Conservation (phyloP, 352 stramenopile genomes). For the Aphanomyces invadans region DNA sequence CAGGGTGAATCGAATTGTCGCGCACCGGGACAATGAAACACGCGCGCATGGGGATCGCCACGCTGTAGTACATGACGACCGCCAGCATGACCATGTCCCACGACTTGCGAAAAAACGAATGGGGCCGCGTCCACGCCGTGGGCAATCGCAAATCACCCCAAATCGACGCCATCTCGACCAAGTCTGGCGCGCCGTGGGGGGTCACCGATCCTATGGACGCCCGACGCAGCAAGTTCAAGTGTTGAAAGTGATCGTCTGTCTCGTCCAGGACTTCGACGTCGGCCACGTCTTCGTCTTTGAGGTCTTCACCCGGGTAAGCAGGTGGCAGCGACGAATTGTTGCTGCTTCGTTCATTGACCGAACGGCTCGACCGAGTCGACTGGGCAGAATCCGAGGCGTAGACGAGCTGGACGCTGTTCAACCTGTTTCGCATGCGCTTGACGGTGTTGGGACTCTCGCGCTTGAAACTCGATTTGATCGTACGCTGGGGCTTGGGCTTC, state of each 20-base stretch:
- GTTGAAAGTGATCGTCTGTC: slow-evolving; percentile 8
- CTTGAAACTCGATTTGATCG: slow-evolving; percentile 1
- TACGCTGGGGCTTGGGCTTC: neutral
- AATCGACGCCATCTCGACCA: slow-evolving; percentile 12
- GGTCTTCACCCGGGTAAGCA: neutral
- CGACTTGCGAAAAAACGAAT: slow-evolving; percentile 3
- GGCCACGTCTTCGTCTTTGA: neutral
- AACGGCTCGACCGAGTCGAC: neutral
- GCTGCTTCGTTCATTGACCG: neutral
- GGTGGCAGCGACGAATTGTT: neutral
- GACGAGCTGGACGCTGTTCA: slow-evolving; percentile 3
- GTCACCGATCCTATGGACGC: neutral
- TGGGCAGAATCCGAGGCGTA: neutral
- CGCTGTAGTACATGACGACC: slow-evolving; percentile 3
- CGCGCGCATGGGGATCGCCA: slow-evolving; percentile 16
- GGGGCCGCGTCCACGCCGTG: slow-evolving; percentile 10
- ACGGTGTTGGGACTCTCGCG: neutral
- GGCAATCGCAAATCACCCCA: slow-evolving; percentile 18
- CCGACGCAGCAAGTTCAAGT: slow-evolving; percentile 8
- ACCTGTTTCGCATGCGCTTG: neutral
- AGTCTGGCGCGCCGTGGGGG: neutral
- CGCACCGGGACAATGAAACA: slow-evolving; percentile 4
- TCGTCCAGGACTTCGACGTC: slow-evolving; percentile 6
- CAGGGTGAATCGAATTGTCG: neutral
- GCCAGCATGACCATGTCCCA: slow-evolving; percentile 15